These are phyloP conservation scores for Rhynchospora tenuis DNA, from an alignment of 176 grass and related monocot genomes.

Conservation along the genomic window DNA sequence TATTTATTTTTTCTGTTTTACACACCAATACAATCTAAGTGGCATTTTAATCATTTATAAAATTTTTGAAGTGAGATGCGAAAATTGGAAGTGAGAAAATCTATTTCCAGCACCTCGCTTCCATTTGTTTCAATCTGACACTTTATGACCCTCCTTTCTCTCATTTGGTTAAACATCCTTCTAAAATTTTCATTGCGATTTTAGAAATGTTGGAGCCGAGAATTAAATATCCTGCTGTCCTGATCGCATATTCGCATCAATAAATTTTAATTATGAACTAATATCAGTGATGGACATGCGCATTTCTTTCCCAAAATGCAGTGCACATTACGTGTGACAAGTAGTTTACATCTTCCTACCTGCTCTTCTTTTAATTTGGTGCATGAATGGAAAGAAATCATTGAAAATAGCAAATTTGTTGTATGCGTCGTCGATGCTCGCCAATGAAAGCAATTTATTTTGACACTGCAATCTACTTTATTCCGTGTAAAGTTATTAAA, in stretches of 20 bases:
- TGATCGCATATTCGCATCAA: not conserved
- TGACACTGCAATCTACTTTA: not conserved
- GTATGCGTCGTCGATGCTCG: not conserved
- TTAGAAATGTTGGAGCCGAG: not conserved
- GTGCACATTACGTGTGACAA: too few relatives aligned
- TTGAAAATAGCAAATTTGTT: not conserved
- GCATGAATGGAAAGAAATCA: not conserved
- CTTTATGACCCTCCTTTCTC: not conserved
- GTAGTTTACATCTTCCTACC: not conserved
- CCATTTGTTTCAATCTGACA: too few relatives aligned
- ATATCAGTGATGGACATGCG: not conserved
- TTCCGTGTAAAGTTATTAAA: not conserved
- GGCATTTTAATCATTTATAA: too few relatives aligned
- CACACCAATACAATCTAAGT: too few relatives aligned
- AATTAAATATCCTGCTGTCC: not conserved
- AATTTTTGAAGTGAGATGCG: too few relatives aligned
- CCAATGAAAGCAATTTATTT: not conserved
- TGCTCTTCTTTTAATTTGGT: not conserved
- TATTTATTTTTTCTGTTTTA: too few relatives aligned
- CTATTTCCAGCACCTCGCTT: too few relatives aligned
- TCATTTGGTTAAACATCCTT: not conserved
- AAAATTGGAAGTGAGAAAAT: too few relatives aligned
- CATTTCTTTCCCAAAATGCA: too few relatives aligned
- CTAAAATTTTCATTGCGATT: not conserved
- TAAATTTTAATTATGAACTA: not conserved